Percentiles rank a stretch among this genome's conserved stretches.
These are phyloP conservation scores for Pleurotus citrinopileatus DNA, from an alignment of 768 basidiomycete species.

Conservation along the genomic window DNA sequence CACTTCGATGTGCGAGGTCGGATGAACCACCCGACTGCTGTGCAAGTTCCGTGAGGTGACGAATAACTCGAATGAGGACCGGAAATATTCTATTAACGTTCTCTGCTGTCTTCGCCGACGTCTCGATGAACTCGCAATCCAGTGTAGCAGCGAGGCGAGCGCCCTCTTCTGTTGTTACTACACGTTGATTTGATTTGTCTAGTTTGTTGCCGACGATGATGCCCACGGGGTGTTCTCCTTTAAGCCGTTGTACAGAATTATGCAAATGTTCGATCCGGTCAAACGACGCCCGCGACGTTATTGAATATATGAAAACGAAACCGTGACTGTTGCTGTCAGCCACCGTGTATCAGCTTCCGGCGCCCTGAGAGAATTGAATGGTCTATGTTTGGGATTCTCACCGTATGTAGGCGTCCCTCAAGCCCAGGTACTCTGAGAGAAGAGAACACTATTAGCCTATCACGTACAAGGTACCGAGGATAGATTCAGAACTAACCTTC, in stretches of 20 bases:
- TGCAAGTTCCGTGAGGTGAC: neutral
- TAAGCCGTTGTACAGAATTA: constrained; percentile 20
- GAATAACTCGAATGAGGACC: constrained; percentile 5
- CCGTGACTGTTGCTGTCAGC: constrained; percentile 6
- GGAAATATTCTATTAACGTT: constrained; percentile 18
- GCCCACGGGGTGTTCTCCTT: constrained; percentile 16
- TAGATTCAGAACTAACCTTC: constrained; percentile 1
- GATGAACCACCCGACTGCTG: neutral
- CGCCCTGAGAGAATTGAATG: neutral
- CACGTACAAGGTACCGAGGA: neutral
- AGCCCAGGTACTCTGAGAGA: constrained; percentile 5
- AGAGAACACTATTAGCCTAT: neutral
- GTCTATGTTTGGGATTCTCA: neutral
- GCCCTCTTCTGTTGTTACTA: constrained; percentile 23
- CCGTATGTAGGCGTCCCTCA: constrained; percentile 10
- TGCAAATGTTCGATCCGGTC: constrained; percentile 22
- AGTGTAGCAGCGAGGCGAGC: constrained; percentile 21
- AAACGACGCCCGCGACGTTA: constrained; percentile 19
- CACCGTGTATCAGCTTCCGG: neutral
- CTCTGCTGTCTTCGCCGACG: constrained; percentile 25
- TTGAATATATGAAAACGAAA: constrained; percentile 9
- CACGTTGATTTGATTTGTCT: constrained; percentile 19
- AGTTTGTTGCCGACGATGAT: constrained; percentile 27
- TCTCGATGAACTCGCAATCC: constrained; percentile 25
- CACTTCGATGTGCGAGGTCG: constrained; percentile 8